These are phyloP conservation scores for Nepenthes mirabilis DNA, from an alignment of 148 eudicot species.

Conservation along the genomic window DNA sequence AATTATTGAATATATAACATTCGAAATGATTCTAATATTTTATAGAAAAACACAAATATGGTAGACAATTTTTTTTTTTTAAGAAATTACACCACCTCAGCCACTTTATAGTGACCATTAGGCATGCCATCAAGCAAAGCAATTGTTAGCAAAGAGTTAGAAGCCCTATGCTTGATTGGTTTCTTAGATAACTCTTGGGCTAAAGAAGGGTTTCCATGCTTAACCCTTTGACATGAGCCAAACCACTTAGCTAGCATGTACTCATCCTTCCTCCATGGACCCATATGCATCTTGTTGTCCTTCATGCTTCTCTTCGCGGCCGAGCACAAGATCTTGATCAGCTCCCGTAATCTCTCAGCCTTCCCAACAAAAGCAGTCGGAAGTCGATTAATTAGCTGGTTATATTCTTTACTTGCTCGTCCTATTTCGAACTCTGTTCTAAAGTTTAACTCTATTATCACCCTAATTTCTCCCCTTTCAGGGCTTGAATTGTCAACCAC, in stretches of 20 bases:
- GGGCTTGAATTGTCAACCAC: constrained; percentile 47
- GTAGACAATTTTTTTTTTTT: too few species aligned
- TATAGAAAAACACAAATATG: too few species aligned
- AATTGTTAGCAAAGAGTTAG: not conserved
- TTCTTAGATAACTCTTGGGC: constrained; percentile 8
- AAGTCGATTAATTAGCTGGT: constrained; percentile 34
- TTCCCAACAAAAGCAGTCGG: constrained; percentile 82
- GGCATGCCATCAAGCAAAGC: constrained; percentile 1
- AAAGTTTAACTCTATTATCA: constrained; percentile 66
- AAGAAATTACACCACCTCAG: not conserved
- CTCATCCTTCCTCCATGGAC: constrained; percentile 82
- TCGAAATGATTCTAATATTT: too few species aligned
- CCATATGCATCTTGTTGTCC: constrained; percentile 89
- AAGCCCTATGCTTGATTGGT: constrained; percentile 10
- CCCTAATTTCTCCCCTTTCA: constrained; percentile 43
- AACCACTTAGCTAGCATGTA: constrained; percentile 93
- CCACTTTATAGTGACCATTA: not conserved
- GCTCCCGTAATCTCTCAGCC: constrained; percentile 40
- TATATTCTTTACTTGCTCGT: constrained; percentile 79
- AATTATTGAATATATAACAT: too few species aligned
- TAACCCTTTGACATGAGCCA: constrained; percentile 29
- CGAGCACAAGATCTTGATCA: constrained; percentile 51
- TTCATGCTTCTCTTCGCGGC: constrained; percentile 87
- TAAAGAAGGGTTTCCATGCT: not conserved
- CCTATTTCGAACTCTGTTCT: constrained; percentile 78